Conservation (phyloP, 2,329 filamentous ascomycete species). For the Bipolaris bicolor region DNA sequence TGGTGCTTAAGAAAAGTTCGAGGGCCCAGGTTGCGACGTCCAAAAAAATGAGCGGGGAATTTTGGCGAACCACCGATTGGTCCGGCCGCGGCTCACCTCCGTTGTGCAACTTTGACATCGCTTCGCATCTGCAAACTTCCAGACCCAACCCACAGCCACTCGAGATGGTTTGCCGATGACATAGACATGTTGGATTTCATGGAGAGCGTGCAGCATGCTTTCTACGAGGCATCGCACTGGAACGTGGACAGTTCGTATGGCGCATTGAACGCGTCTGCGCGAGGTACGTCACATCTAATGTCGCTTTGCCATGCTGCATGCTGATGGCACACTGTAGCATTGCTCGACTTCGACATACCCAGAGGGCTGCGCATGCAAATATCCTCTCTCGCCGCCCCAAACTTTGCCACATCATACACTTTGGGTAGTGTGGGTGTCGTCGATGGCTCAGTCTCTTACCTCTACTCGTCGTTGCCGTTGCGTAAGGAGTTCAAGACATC, state of each 20-base stretch:
- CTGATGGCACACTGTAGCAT: constrained; percentile 58
- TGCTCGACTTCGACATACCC: constrained; percentile 88
- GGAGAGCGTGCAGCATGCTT: constrained; percentile 93
- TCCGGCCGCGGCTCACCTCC: constrained; percentile 34
- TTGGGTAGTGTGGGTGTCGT: constrained; percentile 88
- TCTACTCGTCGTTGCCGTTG: constrained; percentile 88
- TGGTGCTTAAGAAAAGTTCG: constrained; percentile 34
- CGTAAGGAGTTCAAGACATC: constrained; percentile 71
- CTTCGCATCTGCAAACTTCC: constrained; percentile 10
- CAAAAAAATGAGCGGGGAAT: constrained; percentile 40
- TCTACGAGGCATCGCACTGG: constrained; percentile 86
- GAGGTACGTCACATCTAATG: constrained; percentile 61
- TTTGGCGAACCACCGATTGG: constrained; percentile 41
- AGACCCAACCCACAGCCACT: constrained; percentile 5
- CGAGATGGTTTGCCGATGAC: constrained; percentile 34
- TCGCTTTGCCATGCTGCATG: constrained; percentile 9
- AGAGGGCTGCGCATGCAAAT: constrained; percentile 83
- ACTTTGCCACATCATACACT: constrained; percentile 93
- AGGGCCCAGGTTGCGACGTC: constrained; percentile 21
- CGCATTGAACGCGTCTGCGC: constrained; percentile 79
- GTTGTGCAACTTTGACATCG: constrained; percentile 11
- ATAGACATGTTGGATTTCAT: constrained; percentile 89
- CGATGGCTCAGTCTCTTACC: constrained; percentile 95
- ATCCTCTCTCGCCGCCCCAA: constrained; percentile 87
- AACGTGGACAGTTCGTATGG: constrained; percentile 91